Evolutionary conservation across 2,329 filamentous ascomycete species (phyloP), one percentile per base, ranked within the genome.

Genomic region (Microdochium paspali): DNA sequence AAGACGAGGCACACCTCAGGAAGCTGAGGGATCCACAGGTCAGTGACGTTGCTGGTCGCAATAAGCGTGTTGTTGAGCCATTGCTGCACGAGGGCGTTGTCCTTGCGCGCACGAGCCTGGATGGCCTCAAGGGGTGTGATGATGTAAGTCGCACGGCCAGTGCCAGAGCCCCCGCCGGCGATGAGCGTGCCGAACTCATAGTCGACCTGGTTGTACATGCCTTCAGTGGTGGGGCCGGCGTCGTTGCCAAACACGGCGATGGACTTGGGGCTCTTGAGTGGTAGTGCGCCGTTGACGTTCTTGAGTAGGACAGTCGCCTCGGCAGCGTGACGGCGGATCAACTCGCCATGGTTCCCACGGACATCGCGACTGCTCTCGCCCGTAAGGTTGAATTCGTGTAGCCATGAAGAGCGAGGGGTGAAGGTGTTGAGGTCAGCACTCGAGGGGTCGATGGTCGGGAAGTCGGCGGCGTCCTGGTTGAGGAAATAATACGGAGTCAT

Each of bases 221-320:
- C 84, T 46, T 86, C 64, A 47, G 83, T 79, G 23, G 77, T 73
- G 57, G 86, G 81, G 28, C 75, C 72, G n/a, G 84, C 84, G 79
- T 80, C 57, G 75, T 70, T 53, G 53, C 80, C 56, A 70, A 80
- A 64, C 69, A 77, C 54, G 61, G 74, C 67, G 74, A 82, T 63
- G 66, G 70, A 62, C 71, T 82, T 62, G 80, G 71, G 72, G 3
- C 65, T 65, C 56, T 73, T 73, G 31, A 80, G 67, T 0, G 85
- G 85, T 6, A 89, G 69, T 1, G 72, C 72, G 30, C 73, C 73
- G 51, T 73, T 72, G 25, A 67, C 67, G 65, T 90, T 90, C 72
- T 90, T 91, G 51, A 91, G 69, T 2, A 91, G 73, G 15, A 89
- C 79, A 12, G 78, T 84, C 20, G 83, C 83, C 49, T 62, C 65